Evolutionary conservation across 345 rosid species (phyloP), one percentile per base, ranked within the genome.

Genomic region (Nephelium lappaceum): DNA sequence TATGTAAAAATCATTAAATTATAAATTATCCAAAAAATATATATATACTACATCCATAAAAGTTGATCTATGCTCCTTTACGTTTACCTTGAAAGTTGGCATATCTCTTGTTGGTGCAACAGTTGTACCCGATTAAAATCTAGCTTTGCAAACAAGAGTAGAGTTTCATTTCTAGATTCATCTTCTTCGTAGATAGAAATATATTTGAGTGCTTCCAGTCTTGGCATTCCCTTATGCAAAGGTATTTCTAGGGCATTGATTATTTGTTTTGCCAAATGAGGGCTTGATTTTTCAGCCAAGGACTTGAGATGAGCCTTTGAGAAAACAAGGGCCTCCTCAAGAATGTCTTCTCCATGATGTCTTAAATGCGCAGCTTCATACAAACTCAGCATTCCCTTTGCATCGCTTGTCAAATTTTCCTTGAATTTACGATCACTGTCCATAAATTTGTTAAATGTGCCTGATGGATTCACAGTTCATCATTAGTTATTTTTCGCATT

Each of bases 321-420:
- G 71, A 67, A 67, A 39, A 21, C 23, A 42, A 67, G 49, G 4
- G 71, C 71, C n/a, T 67, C 71, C 5, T 67, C 71, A 11, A 67
- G 24, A 36, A 39, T 18, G 18, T 53, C 21, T 16, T 53, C 60
- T 39, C 51, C 71, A 8, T 67, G 65, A 23, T 8, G 10, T 61
- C 27, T 24, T 24, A 61, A 45, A 67, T 38, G 51, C 5, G 71
- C 1, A 67, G 71, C 71, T 39, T 67, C 71, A 19, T 67, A 67
- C 71, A 67, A 67, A 39, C 71, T 67, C 6, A 67, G 12, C 25
- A 67, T 14, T 15, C 71, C 71, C 1, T 53, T 53, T 16, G 18
- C 60, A 53, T 53, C 60, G 18, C 7, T 19, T 15, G 21, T 1
- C 8, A 5, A 53, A 14, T 2, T 14, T 53, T 53, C 60, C 6